A percentile compares a stretch with the other conserved stretches of the same genome.
These are phyloP conservation scores for Candida hispaniensis DNA, from an alignment of 805 yeast genomes.

Conservation along the genomic window DNA sequence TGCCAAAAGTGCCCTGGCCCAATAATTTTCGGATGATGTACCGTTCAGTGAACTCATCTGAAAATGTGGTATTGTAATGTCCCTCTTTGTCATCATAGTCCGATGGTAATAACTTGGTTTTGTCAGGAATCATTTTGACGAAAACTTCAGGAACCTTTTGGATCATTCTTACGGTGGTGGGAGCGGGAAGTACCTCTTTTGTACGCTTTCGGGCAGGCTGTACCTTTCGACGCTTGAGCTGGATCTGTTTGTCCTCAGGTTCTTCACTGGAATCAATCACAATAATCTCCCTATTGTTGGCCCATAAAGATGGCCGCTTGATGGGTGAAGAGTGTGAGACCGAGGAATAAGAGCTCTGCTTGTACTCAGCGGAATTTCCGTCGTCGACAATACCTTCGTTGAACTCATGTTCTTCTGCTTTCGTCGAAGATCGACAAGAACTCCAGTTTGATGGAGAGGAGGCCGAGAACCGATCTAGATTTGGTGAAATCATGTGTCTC, in stretches of 20 bases:
- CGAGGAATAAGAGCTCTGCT: no score
- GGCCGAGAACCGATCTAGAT: constrained; percentile 13
- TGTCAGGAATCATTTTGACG: constrained; percentile 23
- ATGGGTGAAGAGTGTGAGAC: no score
- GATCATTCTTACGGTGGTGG: constrained; percentile 22
- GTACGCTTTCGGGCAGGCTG: no score
- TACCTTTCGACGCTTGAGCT: not conserved
- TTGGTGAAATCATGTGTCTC: constrained; percentile 12
- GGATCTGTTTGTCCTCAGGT: not conserved
- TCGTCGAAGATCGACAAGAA: constrained; percentile 9
- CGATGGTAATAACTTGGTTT: constrained; percentile 3
- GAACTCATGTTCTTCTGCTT: no score
- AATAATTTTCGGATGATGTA: constrained; percentile 56
- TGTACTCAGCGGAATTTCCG: no score
- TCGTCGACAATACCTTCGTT: no score
- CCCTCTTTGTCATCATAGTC: constrained; percentile 29
- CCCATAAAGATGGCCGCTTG: no score
- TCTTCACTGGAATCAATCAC: not conserved
- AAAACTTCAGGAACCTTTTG: constrained; percentile 25
- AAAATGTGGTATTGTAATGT: constrained; percentile 26
- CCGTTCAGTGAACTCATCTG: constrained; percentile 44
- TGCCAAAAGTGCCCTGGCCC: constrained; percentile 92
- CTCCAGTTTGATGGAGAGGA: constrained; percentile 13
- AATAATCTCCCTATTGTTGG: no score
- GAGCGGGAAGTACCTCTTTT: constrained; percentile 7